Conservation (phyloP, 1,284 basidiomycete genomes). For the Austroboletus olivaceoglutinosus region DNA sequence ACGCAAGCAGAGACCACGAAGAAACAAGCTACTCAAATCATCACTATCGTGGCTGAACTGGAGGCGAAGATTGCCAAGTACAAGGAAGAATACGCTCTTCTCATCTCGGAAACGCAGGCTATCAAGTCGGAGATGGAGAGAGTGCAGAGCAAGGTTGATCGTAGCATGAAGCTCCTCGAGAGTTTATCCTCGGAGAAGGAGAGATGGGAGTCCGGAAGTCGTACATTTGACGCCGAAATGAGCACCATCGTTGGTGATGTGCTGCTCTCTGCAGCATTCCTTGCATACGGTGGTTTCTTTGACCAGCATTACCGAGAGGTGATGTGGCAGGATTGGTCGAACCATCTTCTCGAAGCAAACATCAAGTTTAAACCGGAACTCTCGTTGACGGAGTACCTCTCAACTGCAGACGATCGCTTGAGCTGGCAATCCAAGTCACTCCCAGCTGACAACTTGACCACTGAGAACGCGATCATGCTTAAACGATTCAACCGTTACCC, state of each 20-base stretch:
- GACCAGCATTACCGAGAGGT: slow-evolving; percentile 97
- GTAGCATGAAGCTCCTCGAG: slow-evolving; percentile 93
- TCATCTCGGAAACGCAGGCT: slow-evolving; percentile 96
- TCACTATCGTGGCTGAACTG: slow-evolving; percentile 90
- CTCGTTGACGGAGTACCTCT: slow-evolving; percentile 93
- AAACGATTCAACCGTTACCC: slow-evolving; percentile 98
- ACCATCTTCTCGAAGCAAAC: slow-evolving; percentile 84
- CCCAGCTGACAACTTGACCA: slow-evolving; percentile 93
- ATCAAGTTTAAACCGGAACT: slow-evolving; percentile 93
- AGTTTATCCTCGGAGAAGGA: slow-evolving; percentile 94
- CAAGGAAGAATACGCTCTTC: slow-evolving; percentile 96
- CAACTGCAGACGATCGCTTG: slow-evolving; percentile 94
- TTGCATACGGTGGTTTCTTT: slow-evolving; percentile 98
- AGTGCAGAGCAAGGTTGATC: slow-evolving; percentile 95
- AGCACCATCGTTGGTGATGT: slow-evolving; percentile 98
- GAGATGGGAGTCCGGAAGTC: slow-evolving; percentile 94
- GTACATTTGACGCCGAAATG: slow-evolving; percentile 98
- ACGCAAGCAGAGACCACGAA: slow-evolving; percentile 91
- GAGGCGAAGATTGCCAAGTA: slow-evolving; percentile 92
- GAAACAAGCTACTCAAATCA: slow-evolving; percentile 86
- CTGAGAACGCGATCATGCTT: slow-evolving; percentile 99
- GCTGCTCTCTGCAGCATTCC: slow-evolving; percentile 92
- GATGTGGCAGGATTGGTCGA: slow-evolving; percentile 96
- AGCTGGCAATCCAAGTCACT: slow-evolving; percentile 95
- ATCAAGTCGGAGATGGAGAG: slow-evolving; percentile 99